phyloP scores from a whole-genome alignment of 1,284 basidiomycete species.

The Cryptococcus sp. region DNA sequence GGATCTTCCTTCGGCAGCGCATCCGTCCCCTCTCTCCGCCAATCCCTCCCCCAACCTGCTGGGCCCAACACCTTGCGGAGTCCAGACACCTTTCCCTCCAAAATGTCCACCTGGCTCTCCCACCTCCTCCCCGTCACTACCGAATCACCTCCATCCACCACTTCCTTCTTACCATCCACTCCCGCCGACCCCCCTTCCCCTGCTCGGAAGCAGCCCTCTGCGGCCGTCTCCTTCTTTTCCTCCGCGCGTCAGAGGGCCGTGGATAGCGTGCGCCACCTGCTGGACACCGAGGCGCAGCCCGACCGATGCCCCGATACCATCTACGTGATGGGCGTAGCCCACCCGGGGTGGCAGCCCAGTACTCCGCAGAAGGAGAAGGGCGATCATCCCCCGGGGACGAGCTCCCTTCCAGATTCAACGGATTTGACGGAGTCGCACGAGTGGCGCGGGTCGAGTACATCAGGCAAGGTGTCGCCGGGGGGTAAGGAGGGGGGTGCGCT shows the following conservation, averaged over 20 bases:
- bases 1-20: conserved; percentile 26
- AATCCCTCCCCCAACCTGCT: conserved; percentile 27
- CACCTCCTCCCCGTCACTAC: conserved; percentile 38
- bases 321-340: conserved; percentile 76
- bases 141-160: conserved; percentile 11
- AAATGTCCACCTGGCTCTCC: conserved; percentile 46
- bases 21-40: conserved; percentile 32
- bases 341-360: conserved; percentile 55
- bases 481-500: conserved; percentile 19
- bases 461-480: conserved; percentile 53
- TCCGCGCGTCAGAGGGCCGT: conserved; percentile 48
- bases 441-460: conserved; percentile 51
- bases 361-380: conserved; percentile 17
- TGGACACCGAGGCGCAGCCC: conserved; percentile 72
- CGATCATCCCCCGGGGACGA: not conserved
- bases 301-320: conserved; percentile 75
- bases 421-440: conserved; percentile 8
- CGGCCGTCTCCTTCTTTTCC: conserved; percentile 40
- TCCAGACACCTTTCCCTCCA: conserved; percentile 25
- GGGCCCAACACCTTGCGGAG: conserved; percentile 10
- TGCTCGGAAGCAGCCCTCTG: conserved; percentile 34
- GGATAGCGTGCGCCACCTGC: conserved; percentile 65
- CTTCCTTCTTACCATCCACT: conserved; percentile 1
- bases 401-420: conserved; percentile 10
- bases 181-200: conserved; percentile 30